phyloP scores from a whole-genome alignment of 1,284 basidiomycete species.

The Blastosporella zonata region DNA sequence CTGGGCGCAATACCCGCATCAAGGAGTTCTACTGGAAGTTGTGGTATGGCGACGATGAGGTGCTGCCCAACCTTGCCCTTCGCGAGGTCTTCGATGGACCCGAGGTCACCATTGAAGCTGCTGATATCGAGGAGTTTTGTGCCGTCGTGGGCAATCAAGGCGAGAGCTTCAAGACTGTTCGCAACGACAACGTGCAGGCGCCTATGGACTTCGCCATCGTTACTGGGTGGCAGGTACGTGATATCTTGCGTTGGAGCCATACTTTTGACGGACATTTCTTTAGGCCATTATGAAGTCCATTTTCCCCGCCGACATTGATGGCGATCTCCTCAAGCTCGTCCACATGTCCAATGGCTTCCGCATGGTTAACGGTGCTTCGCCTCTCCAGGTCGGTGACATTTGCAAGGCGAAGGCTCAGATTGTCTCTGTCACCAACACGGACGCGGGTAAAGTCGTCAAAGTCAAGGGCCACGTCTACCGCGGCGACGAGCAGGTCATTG shows the following conservation, averaged over 20 bases:
- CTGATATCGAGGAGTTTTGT: constrained; percentile 87
- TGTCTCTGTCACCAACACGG: constrained; percentile 86
- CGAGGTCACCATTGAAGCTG: constrained; percentile 75
- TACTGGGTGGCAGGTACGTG: constrained; percentile 89
- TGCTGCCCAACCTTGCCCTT: constrained; percentile 73
- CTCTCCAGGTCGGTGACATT: constrained; percentile 83
- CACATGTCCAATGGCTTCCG: constrained; percentile 97
- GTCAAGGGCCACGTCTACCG: constrained; percentile 87
- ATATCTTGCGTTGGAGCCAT: background rate
- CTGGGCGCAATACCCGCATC: constrained; percentile 87
- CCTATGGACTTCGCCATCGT: constrained; percentile 99
- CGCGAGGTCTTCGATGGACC: constrained; percentile 81
- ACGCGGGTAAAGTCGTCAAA: constrained; percentile 92
- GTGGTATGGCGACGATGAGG: constrained; percentile 88
- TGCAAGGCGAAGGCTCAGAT: constrained; percentile 91
- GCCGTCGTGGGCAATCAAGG: constrained; percentile 91
- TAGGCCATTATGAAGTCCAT: constrained; percentile 96
- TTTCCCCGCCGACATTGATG: constrained; percentile 89
- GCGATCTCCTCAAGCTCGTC: constrained; percentile 92
- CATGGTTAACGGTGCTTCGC: constrained; percentile 74
- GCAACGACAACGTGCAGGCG: constrained; percentile 71
- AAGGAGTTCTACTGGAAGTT: constrained; percentile 97
- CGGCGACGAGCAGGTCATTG: constrained; percentile 78
- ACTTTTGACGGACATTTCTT: constrained; percentile 10
- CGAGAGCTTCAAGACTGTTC: constrained; percentile 82